These are phyloP conservation scores for Papiliotrema nemorosa DNA, from an alignment of 1,284 basidiomycete species.

Conservation along the genomic window DNA sequence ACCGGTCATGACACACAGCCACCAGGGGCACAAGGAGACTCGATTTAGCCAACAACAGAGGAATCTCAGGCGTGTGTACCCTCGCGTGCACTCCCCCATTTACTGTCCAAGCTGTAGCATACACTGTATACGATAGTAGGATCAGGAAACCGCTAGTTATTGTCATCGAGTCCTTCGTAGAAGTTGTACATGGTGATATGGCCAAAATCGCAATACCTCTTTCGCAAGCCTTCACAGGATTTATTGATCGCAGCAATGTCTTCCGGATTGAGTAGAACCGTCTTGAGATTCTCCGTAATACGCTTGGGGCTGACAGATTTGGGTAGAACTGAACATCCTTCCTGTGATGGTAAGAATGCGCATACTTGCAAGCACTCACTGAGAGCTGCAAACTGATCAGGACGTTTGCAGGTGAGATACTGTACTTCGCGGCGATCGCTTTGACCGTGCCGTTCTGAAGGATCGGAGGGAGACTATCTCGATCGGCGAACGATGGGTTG, in stretches of 20 bases:
- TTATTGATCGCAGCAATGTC: slow-evolving; percentile 5
- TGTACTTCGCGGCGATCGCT: slow-evolving; percentile 60
- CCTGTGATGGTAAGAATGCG: slow-evolving; percentile 30
- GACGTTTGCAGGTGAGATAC: slow-evolving; percentile 57
- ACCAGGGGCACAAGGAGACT: not conserved
- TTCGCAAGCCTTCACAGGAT: slow-evolving; percentile 9
- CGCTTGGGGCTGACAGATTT: slow-evolving; percentile 56
- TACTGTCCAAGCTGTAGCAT: not conserved
- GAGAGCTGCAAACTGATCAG: slow-evolving; percentile 34
- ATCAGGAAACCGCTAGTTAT: not conserved
- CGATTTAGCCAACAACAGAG: not conserved
- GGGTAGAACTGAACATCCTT: slow-evolving; percentile 65
- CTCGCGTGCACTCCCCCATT: not conserved
- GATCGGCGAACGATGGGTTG: slow-evolving; percentile 16
- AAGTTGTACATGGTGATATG: slow-evolving; percentile 19
- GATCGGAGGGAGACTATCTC: slow-evolving; percentile 16
- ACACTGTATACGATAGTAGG: not conserved
- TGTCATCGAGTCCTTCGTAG: slow-evolving; percentile 15
- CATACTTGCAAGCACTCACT: slow-evolving; percentile 47
- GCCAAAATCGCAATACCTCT: slow-evolving; percentile 20
- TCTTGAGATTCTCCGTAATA: slow-evolving; percentile 44
- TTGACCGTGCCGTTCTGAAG: slow-evolving; percentile 50
- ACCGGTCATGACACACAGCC: not conserved
- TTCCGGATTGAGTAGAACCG: slow-evolving; percentile 3
- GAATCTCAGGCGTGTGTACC: not conserved